Conservation (phyloP, 148 eudicot species). For the Spergularia bocconei region DNA sequence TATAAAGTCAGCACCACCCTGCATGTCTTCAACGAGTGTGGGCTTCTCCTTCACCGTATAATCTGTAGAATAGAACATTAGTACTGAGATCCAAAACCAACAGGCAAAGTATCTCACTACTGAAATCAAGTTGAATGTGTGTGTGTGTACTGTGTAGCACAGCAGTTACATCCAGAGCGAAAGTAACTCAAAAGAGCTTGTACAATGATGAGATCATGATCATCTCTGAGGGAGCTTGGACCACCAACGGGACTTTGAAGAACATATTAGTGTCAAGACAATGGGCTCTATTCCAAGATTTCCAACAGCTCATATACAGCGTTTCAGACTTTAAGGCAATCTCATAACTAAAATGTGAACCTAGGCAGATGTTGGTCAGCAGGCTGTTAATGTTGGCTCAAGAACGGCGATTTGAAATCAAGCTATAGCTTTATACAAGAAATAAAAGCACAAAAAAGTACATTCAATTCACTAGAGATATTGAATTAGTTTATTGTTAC, state of each 20-base stretch:
- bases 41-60: conserved; percentile 87
- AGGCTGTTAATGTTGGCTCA: too few species aligned
- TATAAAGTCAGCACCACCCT: conserved; percentile 84
- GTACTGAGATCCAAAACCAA: background rate
- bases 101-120: background rate
- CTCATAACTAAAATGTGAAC: background rate
- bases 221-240: background rate
- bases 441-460: too few species aligned
- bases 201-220: background rate
- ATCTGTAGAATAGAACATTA: conserved; percentile 42
- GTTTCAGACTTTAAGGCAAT: background rate
- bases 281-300: background rate
- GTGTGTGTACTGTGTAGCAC: background rate
- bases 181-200: background rate
- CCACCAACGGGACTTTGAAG: background rate
- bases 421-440: too few species aligned
- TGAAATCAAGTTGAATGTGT: background rate
- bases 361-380: background rate
- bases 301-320: background rate
- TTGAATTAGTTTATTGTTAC: too few species aligned
- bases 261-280: background rate
- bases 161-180: background rate
- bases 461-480: too few species aligned
- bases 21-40: conserved; percentile 67
- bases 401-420: too few species aligned